Conservation (phyloP, 1,284 basidiomycete genomes). For the Cryptococcus maquisensis region DNA sequence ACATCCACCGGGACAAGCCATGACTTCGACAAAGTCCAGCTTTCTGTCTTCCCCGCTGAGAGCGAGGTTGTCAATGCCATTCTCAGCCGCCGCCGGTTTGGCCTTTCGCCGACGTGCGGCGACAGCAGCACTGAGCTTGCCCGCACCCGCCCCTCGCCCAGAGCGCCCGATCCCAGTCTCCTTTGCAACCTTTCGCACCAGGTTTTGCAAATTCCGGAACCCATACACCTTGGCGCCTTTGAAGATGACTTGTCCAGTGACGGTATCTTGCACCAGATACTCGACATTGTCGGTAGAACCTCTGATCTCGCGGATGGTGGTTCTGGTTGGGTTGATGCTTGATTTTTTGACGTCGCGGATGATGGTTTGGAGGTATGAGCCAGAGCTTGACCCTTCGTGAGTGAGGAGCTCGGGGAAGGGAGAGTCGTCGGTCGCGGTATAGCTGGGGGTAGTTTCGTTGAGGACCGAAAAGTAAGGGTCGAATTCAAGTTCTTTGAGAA, state of each 20-base stretch:
- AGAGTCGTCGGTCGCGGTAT: slow-evolving; percentile 9
- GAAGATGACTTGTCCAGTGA: slow-evolving; percentile 66
- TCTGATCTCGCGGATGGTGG: slow-evolving; percentile 61
- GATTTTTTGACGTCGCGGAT: slow-evolving; percentile 54
- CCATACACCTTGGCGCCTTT: slow-evolving; percentile 94
- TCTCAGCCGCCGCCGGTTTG: slow-evolving; percentile 34
- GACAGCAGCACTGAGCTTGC: slow-evolving; percentile 44
- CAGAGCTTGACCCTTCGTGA: slow-evolving; percentile 84
- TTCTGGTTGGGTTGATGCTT: slow-evolving; percentile 53
- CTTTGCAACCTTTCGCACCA: slow-evolving; percentile 87
- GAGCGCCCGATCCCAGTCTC: slow-evolving; percentile 72
- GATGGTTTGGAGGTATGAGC: slow-evolving; percentile 82
- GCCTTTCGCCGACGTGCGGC: slow-evolving; percentile 48
- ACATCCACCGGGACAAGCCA: slow-evolving; percentile 98
- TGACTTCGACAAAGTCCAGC: slow-evolving; percentile 97
- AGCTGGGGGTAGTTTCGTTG: background rate
- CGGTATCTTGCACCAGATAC: slow-evolving; percentile 55
- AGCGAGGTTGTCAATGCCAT: slow-evolving; percentile 10
- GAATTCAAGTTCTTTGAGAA: slow-evolving; percentile 78
- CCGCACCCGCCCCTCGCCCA: slow-evolving; percentile 43
- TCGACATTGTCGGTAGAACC: slow-evolving; percentile 62
- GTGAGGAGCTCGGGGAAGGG: slow-evolving; percentile 67
- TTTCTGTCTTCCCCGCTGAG: slow-evolving; percentile 53
- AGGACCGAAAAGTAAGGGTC: slow-evolving; percentile 56
- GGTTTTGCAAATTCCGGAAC: slow-evolving; percentile 94